Conservation (phyloP, 73 alveolate species). For the Stentor coeruleus region DNA sequence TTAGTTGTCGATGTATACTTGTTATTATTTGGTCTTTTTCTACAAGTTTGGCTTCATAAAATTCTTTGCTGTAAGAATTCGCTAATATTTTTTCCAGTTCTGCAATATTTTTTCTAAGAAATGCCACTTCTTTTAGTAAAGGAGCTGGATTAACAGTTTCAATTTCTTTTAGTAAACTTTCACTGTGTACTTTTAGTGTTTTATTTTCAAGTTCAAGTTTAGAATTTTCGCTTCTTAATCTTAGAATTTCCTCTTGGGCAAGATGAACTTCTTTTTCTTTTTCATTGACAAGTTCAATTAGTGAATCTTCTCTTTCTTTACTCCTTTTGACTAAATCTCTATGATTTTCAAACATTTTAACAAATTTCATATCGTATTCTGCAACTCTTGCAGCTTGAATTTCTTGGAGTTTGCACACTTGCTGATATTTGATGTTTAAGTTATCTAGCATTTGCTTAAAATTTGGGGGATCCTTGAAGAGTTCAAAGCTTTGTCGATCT, state of each 20-base stretch:
- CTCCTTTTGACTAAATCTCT: background rate
- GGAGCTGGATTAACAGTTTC: background rate
- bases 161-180: background rate
- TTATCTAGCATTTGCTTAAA: background rate
- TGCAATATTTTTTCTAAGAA: background rate
- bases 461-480: no score
- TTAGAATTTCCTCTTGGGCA: background rate
- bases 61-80: no score
- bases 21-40: no score
- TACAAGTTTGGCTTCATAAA: no score
- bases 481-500: no score
- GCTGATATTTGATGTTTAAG: background rate
- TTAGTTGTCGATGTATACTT: background rate
- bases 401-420: background rate
- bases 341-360: no score
- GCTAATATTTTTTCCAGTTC: background rate
- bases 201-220: background rate
- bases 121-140: background rate
- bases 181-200: background rate
- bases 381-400: background rate
- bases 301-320: background rate
- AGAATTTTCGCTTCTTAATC: background rate
- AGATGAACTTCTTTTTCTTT: background rate
- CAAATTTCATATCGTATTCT: background rate
- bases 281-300: background rate